These are phyloP conservation scores for Elaeis oleifera DNA, from an alignment of 202 grass and related monocot genomes.

Conservation along the genomic window DNA sequence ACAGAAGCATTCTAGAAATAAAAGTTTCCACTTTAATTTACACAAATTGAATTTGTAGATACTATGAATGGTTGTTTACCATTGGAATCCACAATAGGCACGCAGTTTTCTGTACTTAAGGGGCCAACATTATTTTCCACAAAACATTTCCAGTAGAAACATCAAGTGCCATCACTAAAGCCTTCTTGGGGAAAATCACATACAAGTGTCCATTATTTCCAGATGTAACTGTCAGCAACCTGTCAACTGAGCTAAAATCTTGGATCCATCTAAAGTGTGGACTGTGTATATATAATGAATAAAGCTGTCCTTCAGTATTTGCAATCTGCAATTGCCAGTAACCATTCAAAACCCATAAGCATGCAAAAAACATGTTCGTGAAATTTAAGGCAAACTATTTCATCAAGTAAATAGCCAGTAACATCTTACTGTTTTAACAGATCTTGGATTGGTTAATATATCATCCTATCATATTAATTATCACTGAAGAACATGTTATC, in stretches of 20 bases:
- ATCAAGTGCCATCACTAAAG: slow-evolving; percentile 55
- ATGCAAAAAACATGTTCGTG: background rate
- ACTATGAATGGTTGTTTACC: slow-evolving; percentile 27
- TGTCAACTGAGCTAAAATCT: slow-evolving; percentile 54
- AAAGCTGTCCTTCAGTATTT: slow-evolving; percentile 71
- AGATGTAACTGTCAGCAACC: slow-evolving; percentile 37
- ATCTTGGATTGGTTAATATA: no score
- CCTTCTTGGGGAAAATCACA: slow-evolving; percentile 44
- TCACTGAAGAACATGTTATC: no score
- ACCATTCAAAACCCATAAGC: background rate
- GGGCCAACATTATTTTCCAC: slow-evolving; percentile 63
- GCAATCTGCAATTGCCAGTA: slow-evolving; percentile 36
- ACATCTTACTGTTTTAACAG: no score
- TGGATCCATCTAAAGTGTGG: slow-evolving; percentile 61
- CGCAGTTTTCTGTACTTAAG: slow-evolving; percentile 38
- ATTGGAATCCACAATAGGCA: slow-evolving; percentile 60
- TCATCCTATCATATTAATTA: no score
- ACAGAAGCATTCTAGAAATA: no score
- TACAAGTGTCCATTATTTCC: slow-evolving; percentile 56
- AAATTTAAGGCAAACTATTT: no score
- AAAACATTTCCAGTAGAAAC: slow-evolving; percentile 61
- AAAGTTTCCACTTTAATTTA: background rate
- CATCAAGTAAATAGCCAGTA: no score
- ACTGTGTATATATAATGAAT: slow-evolving; percentile 57
- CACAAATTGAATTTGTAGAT: background rate